Conservation (phyloP, 106 monocot species). For the Hemerocallis citrina region DNA sequence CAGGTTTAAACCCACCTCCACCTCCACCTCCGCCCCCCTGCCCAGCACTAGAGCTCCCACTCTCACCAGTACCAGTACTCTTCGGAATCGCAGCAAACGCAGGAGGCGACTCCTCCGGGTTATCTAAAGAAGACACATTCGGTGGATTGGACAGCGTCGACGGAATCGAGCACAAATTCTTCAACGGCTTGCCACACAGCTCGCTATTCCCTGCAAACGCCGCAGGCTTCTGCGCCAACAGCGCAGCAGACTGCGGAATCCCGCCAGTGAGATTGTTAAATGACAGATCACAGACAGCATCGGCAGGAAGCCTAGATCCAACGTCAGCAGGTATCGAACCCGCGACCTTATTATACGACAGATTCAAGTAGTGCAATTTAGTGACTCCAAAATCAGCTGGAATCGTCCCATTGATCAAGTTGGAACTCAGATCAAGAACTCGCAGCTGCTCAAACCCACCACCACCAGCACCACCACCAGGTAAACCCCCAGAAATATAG, state of each 20-base stretch:
- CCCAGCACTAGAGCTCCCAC: neutral
- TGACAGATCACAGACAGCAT: conserved; percentile 56
- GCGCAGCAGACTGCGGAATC: conserved; percentile 41
- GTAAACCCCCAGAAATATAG: conserved; percentile 51
- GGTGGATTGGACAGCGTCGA: conserved; percentile 34
- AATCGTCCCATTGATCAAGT: conserved; percentile 69
- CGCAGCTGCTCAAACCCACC: conserved; percentile 35
- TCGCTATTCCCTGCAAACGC: conserved; percentile 62
- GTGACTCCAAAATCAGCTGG: conserved; percentile 23
- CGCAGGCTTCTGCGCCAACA: conserved; percentile 31
- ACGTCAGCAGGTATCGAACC: conserved; percentile 57
- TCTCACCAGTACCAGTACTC: neutral
- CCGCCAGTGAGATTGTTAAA: conserved; percentile 80
- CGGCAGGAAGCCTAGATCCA: conserved; percentile 26
- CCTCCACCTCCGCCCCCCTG: neutral
- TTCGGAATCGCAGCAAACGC: conserved; percentile 82
- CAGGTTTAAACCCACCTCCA: conserved; percentile 27
- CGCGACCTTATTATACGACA: conserved; percentile 58
- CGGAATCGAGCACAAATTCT: conserved; percentile 53
- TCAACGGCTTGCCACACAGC: conserved; percentile 76
- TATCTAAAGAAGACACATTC: conserved; percentile 14
- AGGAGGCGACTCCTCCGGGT: conserved; percentile 48
- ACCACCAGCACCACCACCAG: too few species aligned
- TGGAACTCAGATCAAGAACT: conserved; percentile 68
- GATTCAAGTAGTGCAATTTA: conserved; percentile 48